phyloP scores from a whole-genome alignment of 75 land plant species.

The Isoetes taiwanensis region DNA sequence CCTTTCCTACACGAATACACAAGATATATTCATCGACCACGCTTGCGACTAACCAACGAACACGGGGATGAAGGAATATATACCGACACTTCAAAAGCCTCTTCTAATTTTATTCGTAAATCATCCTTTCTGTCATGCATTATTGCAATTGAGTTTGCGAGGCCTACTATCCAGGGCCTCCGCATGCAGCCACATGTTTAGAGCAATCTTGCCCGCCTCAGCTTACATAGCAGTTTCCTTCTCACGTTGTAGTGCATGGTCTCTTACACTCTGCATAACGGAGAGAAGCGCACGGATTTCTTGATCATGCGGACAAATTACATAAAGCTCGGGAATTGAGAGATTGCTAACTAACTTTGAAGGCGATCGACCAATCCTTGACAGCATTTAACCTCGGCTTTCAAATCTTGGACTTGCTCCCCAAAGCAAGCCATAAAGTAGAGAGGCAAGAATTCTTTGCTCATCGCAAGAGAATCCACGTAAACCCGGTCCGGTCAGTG shows the following conservation, averaged over 20 bases:
- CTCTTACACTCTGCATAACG: slow-evolving; percentile 55
- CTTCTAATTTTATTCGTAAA: slow-evolving; percentile 46
- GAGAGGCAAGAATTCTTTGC: too few relatives aligned
- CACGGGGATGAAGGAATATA: too few relatives aligned
- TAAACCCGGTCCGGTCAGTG: too few relatives aligned
- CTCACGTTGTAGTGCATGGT: slow-evolving; percentile 40
- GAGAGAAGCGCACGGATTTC: too few relatives aligned
- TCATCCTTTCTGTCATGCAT: slow-evolving; percentile 35
- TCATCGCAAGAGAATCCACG: too few relatives aligned
- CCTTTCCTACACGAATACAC: slow-evolving; percentile 51
- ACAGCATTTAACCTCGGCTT: slow-evolving; percentile 43
- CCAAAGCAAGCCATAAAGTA: too few relatives aligned
- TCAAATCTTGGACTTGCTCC: slow-evolving; percentile 49
- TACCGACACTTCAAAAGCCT: slow-evolving; percentile 71
- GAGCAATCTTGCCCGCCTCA: slow-evolving; percentile 52
- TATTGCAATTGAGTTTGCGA: slow-evolving; percentile 42
- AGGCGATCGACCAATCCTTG: slow-evolving; percentile 44
- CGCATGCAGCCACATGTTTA: slow-evolving; percentile 24
- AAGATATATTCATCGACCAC: too few relatives aligned
- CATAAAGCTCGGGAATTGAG: too few relatives aligned
- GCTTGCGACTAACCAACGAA: too few relatives aligned
- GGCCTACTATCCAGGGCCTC: slow-evolving; percentile 35
- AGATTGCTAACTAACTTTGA: slow-evolving; percentile 65
- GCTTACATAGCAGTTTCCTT: slow-evolving; percentile 38
- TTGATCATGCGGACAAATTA: too few relatives aligned